These are phyloP conservation scores for Keithomyces neogunnii DNA, from an alignment of 2,329 filamentous ascomycete species.

Conservation along the genomic window DNA sequence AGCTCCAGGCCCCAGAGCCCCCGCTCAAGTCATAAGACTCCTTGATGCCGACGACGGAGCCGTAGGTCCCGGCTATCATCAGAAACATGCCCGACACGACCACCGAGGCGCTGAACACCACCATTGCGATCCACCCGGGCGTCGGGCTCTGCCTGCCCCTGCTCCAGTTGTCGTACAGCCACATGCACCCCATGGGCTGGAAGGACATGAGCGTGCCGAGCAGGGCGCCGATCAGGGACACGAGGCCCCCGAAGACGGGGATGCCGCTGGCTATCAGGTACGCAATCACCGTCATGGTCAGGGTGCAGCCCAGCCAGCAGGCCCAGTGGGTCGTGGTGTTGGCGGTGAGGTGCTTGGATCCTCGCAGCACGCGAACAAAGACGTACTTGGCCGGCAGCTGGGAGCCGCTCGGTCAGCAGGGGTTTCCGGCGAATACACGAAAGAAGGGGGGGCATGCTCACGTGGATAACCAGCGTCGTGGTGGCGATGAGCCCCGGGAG, in stretches of 20 bases:
- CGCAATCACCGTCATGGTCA: conserved; percentile 10
- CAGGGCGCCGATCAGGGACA: conserved; percentile 21
- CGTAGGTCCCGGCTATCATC: conserved; percentile 36
- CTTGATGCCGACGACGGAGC: conserved; percentile 26
- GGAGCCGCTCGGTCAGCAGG: background rate
- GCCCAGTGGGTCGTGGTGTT: conserved; percentile 20
- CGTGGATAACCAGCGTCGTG: conserved; percentile 19
- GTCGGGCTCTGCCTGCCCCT: conserved; percentile 1
- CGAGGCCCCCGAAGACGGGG: conserved; percentile 22
- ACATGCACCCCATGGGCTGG: conserved; percentile 20
- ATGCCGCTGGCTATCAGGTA: conserved; percentile 14
- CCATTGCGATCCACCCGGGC: conserved; percentile 5
- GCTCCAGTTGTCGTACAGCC: conserved; percentile 19
- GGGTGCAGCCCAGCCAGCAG: conserved; percentile 19
- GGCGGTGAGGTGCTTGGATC: conserved; percentile 18
- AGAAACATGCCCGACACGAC: conserved; percentile 22
- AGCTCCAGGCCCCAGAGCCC: conserved; percentile 31
- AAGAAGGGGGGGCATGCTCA: conserved; percentile 8
- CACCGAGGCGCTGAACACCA: conserved; percentile 5
- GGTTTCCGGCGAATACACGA: background rate
- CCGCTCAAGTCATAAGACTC: conserved; percentile 24
- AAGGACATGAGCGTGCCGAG: conserved; percentile 20
- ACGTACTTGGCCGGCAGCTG: conserved; percentile 16
- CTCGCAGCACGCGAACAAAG: conserved; percentile 20
- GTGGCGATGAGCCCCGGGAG: conserved; percentile 21